Evolutionary conservation across 139 green algal species (phyloP).

Genomic region (Yamagishiella unicocca): DNA sequence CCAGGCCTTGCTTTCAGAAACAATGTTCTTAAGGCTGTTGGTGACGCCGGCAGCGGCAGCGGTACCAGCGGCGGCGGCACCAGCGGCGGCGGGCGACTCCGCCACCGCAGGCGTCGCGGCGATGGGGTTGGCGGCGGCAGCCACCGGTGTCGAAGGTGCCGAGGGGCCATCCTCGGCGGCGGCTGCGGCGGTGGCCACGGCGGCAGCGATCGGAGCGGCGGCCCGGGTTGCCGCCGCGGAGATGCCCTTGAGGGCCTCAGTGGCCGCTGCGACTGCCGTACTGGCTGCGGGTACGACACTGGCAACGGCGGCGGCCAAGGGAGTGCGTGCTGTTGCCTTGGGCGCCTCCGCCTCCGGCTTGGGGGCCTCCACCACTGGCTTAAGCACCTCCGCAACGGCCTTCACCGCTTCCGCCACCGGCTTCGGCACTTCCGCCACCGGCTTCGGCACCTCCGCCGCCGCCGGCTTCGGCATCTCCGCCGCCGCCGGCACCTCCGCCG

Average conservation of each 20-base stretch:
- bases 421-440: background rate
- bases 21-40: background rate
- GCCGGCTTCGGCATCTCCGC: background rate
- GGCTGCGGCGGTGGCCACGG: background rate
- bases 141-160: no score
- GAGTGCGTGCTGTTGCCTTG: background rate
- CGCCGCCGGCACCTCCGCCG: background rate
- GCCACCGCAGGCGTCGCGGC: background rate
- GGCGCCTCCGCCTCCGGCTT: background rate
- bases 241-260: background rate
- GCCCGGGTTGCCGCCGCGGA: background rate
- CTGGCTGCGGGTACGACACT: background rate
- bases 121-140: no score
- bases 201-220: background rate
- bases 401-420: background rate
- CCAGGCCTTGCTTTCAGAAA: slow-evolving; percentile 10
- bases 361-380: slow-evolving; percentile 9
- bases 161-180: no score
- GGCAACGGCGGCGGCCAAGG: background rate
- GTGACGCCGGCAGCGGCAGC: background rate
- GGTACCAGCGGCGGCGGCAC: background rate
- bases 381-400: background rate
- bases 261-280: background rate
- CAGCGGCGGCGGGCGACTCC: no score
- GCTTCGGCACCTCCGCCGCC: background rate